A percentile compares a stretch with the other conserved stretches of the same genome.
These are phyloP conservation scores for Amanita pseudoporphyria DNA, from an alignment of 768 basidiomycete genomes.

Conservation along the genomic window DNA sequence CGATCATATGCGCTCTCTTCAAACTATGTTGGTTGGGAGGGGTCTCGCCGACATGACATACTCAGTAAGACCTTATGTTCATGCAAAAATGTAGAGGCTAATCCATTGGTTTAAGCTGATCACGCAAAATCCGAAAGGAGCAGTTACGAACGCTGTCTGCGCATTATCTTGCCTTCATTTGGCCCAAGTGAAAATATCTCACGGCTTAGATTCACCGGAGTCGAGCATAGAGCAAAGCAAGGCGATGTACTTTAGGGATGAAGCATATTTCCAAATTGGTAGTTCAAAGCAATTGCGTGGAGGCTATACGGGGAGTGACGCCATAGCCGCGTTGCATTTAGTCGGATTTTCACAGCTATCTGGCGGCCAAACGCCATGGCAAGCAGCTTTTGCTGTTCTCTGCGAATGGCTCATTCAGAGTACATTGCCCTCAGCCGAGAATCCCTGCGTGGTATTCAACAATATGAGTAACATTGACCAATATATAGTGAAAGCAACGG, in stretches of 20 bases:
- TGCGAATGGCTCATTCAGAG: slow-evolving; percentile 70
- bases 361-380: slow-evolving; percentile 64
- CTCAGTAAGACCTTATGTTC: slow-evolving; percentile 35
- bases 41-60: slow-evolving; percentile 55
- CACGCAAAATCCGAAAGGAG: slow-evolving; percentile 56
- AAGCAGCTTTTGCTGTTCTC: slow-evolving; percentile 55
- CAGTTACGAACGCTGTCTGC: slow-evolving; percentile 64
- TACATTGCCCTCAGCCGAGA: slow-evolving; percentile 51
- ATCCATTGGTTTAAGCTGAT: slow-evolving; percentile 31
- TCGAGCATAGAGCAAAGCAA: slow-evolving; percentile 44
- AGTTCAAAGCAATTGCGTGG: slow-evolving; percentile 44
- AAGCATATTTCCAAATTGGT: slow-evolving; percentile 54
- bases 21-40: slow-evolving; percentile 57
- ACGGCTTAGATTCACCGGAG: slow-evolving; percentile 49
- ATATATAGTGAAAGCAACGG: slow-evolving; percentile 56
- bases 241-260: slow-evolving; percentile 59
- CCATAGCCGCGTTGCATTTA: slow-evolving; percentile 70
- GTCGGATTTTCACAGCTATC: slow-evolving; percentile 65
- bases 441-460: slow-evolving; percentile 50
- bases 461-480: slow-evolving; percentile 44
- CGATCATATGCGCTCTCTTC: slow-evolving; percentile 54
- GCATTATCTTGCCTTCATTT: slow-evolving; percentile 69
- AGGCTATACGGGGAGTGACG: slow-evolving; percentile 55
- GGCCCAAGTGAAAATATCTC: slow-evolving; percentile 48
- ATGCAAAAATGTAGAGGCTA: slow-evolving; percentile 7